Base-by-base conservation (phyloP, 805 yeast species). In the Metschnikowia picachoensis region DNA sequence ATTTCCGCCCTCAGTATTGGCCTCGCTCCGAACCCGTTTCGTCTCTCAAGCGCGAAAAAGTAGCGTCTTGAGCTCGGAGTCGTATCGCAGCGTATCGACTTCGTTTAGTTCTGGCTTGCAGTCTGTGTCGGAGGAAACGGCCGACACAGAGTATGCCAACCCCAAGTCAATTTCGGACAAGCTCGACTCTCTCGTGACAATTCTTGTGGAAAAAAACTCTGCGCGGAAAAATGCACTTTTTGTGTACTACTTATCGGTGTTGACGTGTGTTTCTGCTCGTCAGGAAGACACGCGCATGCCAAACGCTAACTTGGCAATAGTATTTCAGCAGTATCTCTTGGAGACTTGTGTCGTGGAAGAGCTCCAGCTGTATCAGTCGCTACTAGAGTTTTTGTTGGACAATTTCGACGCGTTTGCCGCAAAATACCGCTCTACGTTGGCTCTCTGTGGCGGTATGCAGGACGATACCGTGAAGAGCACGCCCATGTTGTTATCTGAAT, bases 321-420 rank as follows among this genome's bases (percentile, higher is more conserved):
- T 66, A 28, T 66, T 65, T 48, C 68, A 62, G 46, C 70, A 67
- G 10, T 63, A 64, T 43, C 47, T 66, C 15, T 59, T 65, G 36
- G 51, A 50, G 28, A 48, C 56, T n/a, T 25, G 48, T 25, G 41
- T 37, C 8, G 46, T 52, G n/a, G 39, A 47, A 1, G 55, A 48
- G 14, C 51, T 55, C 31, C 43, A 42, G 30, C 38, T 46, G 12
- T 49, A 43, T 20, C 55, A 51, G 35, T 41, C 28, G 9, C 39
- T 55, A 16, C 45, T 52, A 16, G 46, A 50, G 44, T 41, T 55
- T 13, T 41, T 64, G 27, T 56, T 64, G 16, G 52, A 49, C 30
- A 47, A 60, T 35, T 47, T 38, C 29, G 48, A 49, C 37, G 30
- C 43, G 4, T 45, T 57, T 27, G 44, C 43, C 6, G 46, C 43